Base-by-base conservation (phyloP, 345 rosid genomes). In the Eucalyptus marginata region DNA sequence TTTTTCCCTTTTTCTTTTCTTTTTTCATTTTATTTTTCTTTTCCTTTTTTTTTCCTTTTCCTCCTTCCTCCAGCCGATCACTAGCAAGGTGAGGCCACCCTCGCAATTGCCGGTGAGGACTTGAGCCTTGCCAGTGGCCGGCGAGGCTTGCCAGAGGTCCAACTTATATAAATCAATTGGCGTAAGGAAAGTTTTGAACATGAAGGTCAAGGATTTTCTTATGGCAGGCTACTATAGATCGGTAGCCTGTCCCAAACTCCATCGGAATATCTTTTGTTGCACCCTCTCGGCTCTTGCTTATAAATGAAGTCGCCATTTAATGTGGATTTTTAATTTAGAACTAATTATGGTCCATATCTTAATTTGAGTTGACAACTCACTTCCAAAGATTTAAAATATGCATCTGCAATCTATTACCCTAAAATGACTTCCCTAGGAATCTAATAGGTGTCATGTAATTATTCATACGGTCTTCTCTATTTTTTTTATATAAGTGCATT, bases 111-210 rank as follows among this genome's bases (percentile, higher is more conserved):
- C 3, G 0, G 56, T 51, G 22, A 51, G 22, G 54, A 51, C 2
- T 51, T 1, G 0, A 51, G 9, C 22, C 56, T 51, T 0, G 2
- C 56, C 0, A 7, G 2, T 51, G 56, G 0, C 9, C 4, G 0
- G 9, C 9, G 9, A 51, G 22, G 56, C 56, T 51, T 7, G 22
- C 56, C 0, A 51, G 0, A 52, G 56, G 10, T 52, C 0, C 0
- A 52, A 1, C 56, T 0, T 25, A 0, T 58, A 58, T 25, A 10
- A 25, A 58, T 58, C 27, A 58, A 58, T 58, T 25, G 2, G 64
- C 14, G 0, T 58, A 1, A 25, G n/a, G n/a, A 58, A 58, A 58
- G 64, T n/a, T 10, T 58, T 58, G 64, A 58, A 25, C 64, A 10
- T 10, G 64, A 58, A 58, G n/a, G n/a, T 58, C 6, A 1, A 14